Base-by-base conservation (phyloP, 1,284 basidiomycete genomes). In the Ceratobasidium sp. region DNA sequence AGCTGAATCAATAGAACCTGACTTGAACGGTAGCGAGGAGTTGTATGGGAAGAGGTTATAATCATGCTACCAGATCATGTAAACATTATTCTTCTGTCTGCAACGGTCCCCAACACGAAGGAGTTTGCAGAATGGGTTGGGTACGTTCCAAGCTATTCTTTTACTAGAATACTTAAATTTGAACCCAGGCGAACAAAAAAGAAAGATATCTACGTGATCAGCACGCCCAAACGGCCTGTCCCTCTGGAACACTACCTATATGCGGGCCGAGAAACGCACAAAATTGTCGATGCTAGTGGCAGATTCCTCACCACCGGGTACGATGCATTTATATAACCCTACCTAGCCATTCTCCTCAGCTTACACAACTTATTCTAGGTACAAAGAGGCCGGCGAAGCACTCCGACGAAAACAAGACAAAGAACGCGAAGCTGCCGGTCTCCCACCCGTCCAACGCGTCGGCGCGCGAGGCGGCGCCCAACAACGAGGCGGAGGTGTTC, bases 121-220 rank as follows among this genome's bases (percentile, higher is more conserved):
- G 98, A 99, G 81, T 99, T 99, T 81, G 98, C 98, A 1, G 96
- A 97, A 79, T 99, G 98, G 98, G 97, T 99, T 75, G 98, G 96
- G 95, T 97, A 81, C 80, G 90, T 81, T n/a, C 24, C 27, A 48
- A 8, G 27, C 13, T 7, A 6, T 56, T 76, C 54, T 19, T 58
- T 72, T 2, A 48, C 64, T 74, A 54, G 75, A 34, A n/a, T 75
- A 34, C 39, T 74, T 31, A 53, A 7, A 0, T 11, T 29, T n/a
- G 56, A 0, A 49, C 29, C 39, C 77, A 97, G 98, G 1, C 92
- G 98, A 11, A 99, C 98, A 0, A 99, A 99, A 85, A 98, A 96
- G 86, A 99, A 98, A 83, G 96, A 99, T 79, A 98, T 99, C 75
- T 99, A 98, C 82, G 98, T 99, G 69, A 98, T 99, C 78, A 98